Evolutionary conservation across 768 basidiomycete genomes (phyloP), one percentile per base, ranked within the genome.

Genomic region (Phylloporus rhodoxanthus): DNA sequence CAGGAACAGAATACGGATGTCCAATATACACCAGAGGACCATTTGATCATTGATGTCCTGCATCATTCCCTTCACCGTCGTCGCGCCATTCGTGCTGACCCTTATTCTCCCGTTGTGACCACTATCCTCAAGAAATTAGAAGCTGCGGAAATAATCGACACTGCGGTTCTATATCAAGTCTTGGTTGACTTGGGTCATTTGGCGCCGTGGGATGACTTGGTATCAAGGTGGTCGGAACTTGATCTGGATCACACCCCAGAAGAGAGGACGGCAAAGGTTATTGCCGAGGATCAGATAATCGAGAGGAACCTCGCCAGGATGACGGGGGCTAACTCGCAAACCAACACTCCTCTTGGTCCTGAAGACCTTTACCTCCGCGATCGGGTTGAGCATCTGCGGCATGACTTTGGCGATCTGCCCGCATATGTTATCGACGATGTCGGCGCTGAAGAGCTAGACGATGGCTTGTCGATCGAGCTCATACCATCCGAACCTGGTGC

Each of bases 361-460:
- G 75, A 84, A 53, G 87, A 89, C 52, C 75, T 89, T 15, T 77
- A 85, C 52, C 60, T 72, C 1, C 57, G 62, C 2, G 92, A 96
- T 60, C 75, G 78, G 0, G 72, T 85, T 45, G 85, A 84, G 23
- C 68, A 77, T 19, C 64, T 91, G 5, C 85, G 94, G 3, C 86
- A 89, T 61, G 94, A 97, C 65, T 95, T 92, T 67, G 91, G 88
- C 21, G 62, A 84, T 52, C 61, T 85, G 54, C 80, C 80, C 0
- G 89, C 91, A 5, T 98, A 85, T 64, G 85, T 94, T 17, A 83
- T 99, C 47, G 96, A 99, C 60, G 88, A 91, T 52, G 55, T 73
- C 0, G 63, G 59, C 7, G 93, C 96, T 0, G 69, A 85, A 58
- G 96, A 99, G 61, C 76, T 98, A 19, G 96, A 99, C 62, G 96